Evolutionary conservation across 139 green algal species (phyloP), one percentile per base, ranked within the genome.

Genomic region (Desmodesmus armatus): DNA sequence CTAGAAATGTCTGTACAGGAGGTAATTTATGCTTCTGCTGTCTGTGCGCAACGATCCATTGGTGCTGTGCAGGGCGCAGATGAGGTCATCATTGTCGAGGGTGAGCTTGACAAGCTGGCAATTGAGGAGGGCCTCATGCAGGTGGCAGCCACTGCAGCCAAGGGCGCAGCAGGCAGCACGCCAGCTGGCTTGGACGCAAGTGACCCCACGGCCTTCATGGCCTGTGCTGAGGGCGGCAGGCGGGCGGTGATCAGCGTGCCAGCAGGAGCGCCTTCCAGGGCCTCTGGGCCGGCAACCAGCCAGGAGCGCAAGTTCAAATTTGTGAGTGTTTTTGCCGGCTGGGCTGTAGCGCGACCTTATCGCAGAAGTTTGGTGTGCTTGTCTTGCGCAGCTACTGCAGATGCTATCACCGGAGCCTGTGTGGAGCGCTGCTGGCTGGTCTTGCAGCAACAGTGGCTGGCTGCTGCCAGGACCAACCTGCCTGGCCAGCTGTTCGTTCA

Each of bases 61-160:
- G n/a, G n/a, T n/a, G n/a, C n/a, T n/a, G n/a, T 62, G 63, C 75
- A 73, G 78, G 78, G 71, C 31, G 66, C n/a, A 29, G 66, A 79
- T 5, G 47, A 94, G 19, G 78, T 97, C 35, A 89, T 97, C 69
- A 91, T 98, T 58, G 96, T 98, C 60, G 96, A 98, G 85, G 96
- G 96, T 11, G 96, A 99, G 90, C 95, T 98, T 88, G 96, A 99
- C 90, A 98, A 98, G 85, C 89, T 99, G 69, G 88, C 94, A 7
- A 71, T 98, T 47, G 89, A 96, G 60, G 88, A 94, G 87, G 90
- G 90, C 4, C 95, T 96, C 40, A 87, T 96, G 73, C 78, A 33
- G 41, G 94, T 49, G 66, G 75, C 75, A 82, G 67, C 67, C 49
- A 96, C 75, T 27, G 67, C 67, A 75, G 67, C 69, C 53, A 39